These are phyloP conservation scores for Tylopilus felleus DNA, from an alignment of 768 basidiomycete genomes.

Conservation along the genomic window DNA sequence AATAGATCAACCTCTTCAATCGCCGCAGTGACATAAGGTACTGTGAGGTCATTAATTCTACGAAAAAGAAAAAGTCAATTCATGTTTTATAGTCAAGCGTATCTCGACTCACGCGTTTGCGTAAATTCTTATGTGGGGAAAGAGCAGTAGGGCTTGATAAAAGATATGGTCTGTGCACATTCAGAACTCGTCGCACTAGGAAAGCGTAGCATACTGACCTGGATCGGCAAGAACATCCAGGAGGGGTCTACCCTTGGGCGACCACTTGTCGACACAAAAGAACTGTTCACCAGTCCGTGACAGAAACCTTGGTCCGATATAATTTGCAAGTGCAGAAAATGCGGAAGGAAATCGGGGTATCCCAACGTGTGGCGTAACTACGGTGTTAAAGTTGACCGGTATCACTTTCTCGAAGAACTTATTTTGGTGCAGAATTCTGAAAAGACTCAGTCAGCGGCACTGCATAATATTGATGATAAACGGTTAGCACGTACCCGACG, in stretches of 20 bases:
- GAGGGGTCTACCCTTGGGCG: slow-evolving; percentile 59
- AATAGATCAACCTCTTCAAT: slow-evolving; percentile 71
- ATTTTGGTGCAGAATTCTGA: slow-evolving; percentile 59
- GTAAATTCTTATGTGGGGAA: slow-evolving; percentile 70
- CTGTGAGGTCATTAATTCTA: slow-evolving; percentile 72
- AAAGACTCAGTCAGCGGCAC: slow-evolving; percentile 3
- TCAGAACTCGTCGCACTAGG: background rate
- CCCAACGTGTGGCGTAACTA: slow-evolving; percentile 84
- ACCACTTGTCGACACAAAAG: slow-evolving; percentile 72
- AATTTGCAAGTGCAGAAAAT: slow-evolving; percentile 48
- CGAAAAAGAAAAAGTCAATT: background rate
- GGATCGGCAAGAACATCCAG: slow-evolving; percentile 81
- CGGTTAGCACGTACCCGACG: slow-evolving; percentile 50
- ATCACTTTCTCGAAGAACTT: slow-evolving; percentile 67
- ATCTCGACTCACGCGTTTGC: slow-evolving; percentile 63
- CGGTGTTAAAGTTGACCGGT: slow-evolving; percentile 79
- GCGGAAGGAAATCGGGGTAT: slow-evolving; percentile 61
- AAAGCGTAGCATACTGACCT: slow-evolving; percentile 35
- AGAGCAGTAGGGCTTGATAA: slow-evolving; percentile 64
- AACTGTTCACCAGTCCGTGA: slow-evolving; percentile 82
- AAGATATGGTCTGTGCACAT: slow-evolving; percentile 61
- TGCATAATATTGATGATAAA: background rate
- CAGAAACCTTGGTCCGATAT: slow-evolving; percentile 64
- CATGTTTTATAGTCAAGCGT: background rate
- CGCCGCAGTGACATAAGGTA: slow-evolving; percentile 77